Base-by-base conservation (phyloP, 2,329 filamentous ascomycete genomes). In the Aureobasidium vineae region DNA sequence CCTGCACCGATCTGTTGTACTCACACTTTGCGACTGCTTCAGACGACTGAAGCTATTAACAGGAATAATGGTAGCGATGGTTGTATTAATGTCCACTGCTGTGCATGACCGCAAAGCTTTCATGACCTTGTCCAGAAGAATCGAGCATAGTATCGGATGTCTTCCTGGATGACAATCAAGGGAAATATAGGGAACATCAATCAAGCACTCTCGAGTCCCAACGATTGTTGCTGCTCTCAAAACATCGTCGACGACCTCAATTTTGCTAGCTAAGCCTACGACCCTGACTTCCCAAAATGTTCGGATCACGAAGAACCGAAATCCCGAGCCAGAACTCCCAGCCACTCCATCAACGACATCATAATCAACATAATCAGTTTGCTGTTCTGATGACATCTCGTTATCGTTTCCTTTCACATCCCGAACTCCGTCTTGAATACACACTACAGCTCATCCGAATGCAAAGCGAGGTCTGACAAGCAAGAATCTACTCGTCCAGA, bases 231-330 rank as follows among this genome's bases (percentile, higher is more conserved):
- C 5, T 6, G 28, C 3, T 31, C 28, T 31, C 28, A 31, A 31
- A 31, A 31, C 28, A 56, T 56, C n/a, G 33, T 56, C 33, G 52
- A 8, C 52, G 52, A 56, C 52, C 50, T 53, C 21, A 2, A 53
- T n/a, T 10, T 26, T 38, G 33, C 33, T 36, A 16, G 31, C 33
- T 16, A 38, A 26, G 33, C 52, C 33, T 23, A 56, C 52, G 6
- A 56, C 52, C 52, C 52, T 56, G 52, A 23, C 36, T 11, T 26
- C 10, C 10, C 2, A 31, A 31, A n/a, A 21, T 21, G 13, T 33
- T 56, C 52, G 31, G 33, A 8, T 31, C 52, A 10, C 6, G 10
- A 56, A 38, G 5, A 56, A 16, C 52, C 52, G 52, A 56, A n/a
- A 15, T 19, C 11, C 52, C 52, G 52, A 56, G n/a, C 52, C 16